Base-by-base conservation (phyloP, 352 stramenopile species). In the Phytopythium aichiense region DNA sequence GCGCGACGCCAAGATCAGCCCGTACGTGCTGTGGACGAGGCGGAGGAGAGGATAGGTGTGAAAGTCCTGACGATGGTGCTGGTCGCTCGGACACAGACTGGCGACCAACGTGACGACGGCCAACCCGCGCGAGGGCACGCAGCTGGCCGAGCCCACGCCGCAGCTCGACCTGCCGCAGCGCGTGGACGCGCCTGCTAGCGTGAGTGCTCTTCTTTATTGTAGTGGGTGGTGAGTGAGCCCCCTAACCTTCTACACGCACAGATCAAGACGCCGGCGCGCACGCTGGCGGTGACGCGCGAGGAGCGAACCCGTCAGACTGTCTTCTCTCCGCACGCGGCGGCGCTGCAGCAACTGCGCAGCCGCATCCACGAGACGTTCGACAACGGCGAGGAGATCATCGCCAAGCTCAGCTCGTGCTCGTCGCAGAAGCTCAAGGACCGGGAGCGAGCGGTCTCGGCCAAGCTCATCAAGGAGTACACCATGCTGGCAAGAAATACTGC, bases 161-260 rank as follows among this genome's bases (percentile, higher is more conserved):
- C 85, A 94, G 71, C 63, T 92, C 22, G 85, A 94, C 68, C 61
- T 91, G 4, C 85, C 85, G 7, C 85, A 94, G 65, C 79, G 83
- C 16, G 89, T 94, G 50, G 81, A 91, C 51, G 74, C 85, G 0
- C 85, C 83, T 0, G 72, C 90, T 20, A 89, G 70, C 16, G 83
- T 91, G 59, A 23, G 33, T 25, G 2, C 1, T 20, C 25, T 48
- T 1, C 0, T 2, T n/a, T 15, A 4, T 15, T n/a, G 6, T 0
- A 18, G 18, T n/a, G 18, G 0, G 4, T 30, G 38, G 56, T 9
- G 16, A 40, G 20, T 20, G 7, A 7, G 3, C 20, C 4, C 7
- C 35, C n/a, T 46, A 46, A 58, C 25, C 13, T 15, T 40, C 13
- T 22, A 1, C 9, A 48, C 18, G 11, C 46, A 15, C 51, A 94